phyloP scores from a whole-genome alignment of 495 filamentous ascomycete genomes.

The Tuber melanosporum region DNA sequence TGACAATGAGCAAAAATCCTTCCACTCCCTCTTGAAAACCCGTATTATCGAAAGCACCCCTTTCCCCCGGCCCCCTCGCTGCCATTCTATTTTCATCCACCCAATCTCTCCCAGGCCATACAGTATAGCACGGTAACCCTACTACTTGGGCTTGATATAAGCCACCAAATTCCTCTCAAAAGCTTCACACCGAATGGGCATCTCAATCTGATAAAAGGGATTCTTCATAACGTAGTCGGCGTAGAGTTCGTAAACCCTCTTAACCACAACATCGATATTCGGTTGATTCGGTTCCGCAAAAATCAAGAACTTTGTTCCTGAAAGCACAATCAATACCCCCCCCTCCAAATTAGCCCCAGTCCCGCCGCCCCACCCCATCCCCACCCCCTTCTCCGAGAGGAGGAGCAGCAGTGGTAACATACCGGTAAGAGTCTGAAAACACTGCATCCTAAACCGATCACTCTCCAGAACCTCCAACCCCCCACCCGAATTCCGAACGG shows the following conservation, averaged over 20 bases:
- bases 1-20: constrained; percentile 10
- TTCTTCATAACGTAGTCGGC: constrained; percentile 99
- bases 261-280: constrained; percentile 74
- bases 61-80: background rate
- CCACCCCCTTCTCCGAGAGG: too few species aligned
- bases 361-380: background rate
- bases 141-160: constrained; percentile 55
- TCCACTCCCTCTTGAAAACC: constrained; percentile 8
- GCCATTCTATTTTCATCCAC: constrained; percentile 17
- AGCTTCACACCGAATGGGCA: constrained; percentile 90
- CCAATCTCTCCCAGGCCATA: constrained; percentile 43
- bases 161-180: constrained; percentile 79
- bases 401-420: background rate
- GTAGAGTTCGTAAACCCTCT: constrained; percentile 87
- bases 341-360: background rate
- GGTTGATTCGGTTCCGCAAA: constrained; percentile 89
- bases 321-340: background rate
- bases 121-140: background rate
- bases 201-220: constrained; percentile 95
- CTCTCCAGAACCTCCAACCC: constrained; percentile 89
- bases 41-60: background rate
- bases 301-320: constrained; percentile 85
- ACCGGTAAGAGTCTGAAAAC: constrained; percentile 80
- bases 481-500: constrained; percentile 45
- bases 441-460: constrained; percentile 84